Base-by-base conservation (phyloP, 176 grass and related monocot genomes). In the barley (Hordeum vulgare) region DNA sequence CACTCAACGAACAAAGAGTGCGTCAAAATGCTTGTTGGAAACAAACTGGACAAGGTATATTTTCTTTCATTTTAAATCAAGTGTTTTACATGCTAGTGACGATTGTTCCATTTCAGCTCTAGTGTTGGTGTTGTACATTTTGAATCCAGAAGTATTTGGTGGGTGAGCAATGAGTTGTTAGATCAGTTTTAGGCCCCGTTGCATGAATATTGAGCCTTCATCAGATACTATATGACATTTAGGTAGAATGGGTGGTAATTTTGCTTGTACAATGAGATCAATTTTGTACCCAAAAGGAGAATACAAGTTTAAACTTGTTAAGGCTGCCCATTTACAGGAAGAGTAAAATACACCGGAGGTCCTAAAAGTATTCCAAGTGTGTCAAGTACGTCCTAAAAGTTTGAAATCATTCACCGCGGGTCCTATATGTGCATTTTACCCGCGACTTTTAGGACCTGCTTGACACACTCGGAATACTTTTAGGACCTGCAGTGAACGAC, bases 21-120 rank as follows among this genome's bases (percentile, higher is more conserved):
- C 53, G 66, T 99, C 81, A 99, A 99, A 88, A 90, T 99, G 83
- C 87, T 99, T 79, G 93, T 99, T 63, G 91, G 96, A 56, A 99
- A 96, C 83, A 99, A 99, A 90, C 83, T 96, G 81, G 96, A 99
- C 83, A 96, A 96, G 96, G 96, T 99, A 85, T 66, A n/a, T 56
- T 44, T 44, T 61, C 11, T 67, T 42, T n/a, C 17, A 36, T 13
- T 74, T 27, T 61, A 37, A 65, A 31, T 66, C 21, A 37, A 59
- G 60, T 67, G 35, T 1, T 1, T 25, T 77, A 3, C 45, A 17
- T 49, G 45, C 45, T 49, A 5, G n/a, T 49, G 14, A 17, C 13
- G 13, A 15, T 47, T 15, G 44, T 37, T 64, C 25, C n/a, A 26
- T 71, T 80, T 33, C 17, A 8, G 3, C 51, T 37, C n/a, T n/a